Evolutionary conservation across 345 rosid species (phyloP), one percentile per base, ranked within the genome.

Genomic region (Syzygium jambos): DNA sequence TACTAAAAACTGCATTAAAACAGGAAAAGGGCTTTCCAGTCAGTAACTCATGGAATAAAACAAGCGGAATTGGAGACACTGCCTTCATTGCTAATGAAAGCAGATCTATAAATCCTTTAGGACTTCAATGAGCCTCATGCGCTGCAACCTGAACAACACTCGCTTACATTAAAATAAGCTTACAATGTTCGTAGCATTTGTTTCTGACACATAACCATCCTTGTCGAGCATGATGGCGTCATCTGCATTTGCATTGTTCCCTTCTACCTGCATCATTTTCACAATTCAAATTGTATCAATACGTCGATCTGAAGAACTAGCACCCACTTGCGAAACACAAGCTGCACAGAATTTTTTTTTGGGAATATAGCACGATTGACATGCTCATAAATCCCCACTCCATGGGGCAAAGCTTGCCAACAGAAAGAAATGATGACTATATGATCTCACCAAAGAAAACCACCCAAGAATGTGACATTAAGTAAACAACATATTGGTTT

Each of bases 211-310:
- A 91, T 90, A 97, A 89, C 98, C 98, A 89, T 95, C 96, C 90
- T 95, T 94, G 93, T 95, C 98, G 86, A 97, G 98, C 98, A 97
- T 97, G 90, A 97, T 95, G 5, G 98, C 98, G 59, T 96, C 98
- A 84, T 87, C 94, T 2, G 95, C 95, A 55, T 88, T 89, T 17
- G 92, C 95, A 89, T 97, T 97, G 91, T 95, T 97, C 78, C 98
- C 96, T 93, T 97, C 98, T 85, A 95, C 87, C 99, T 96, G 92
- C 89, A 92, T 53, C 85, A 90, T 52, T 73, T 14, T 56, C 86
- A 84, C 55, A 85, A 84, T 55, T 55, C 55, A 84, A 84, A 51
- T 84, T 21, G 27, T 38, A 38, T 38, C 27, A 38, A 38, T 43
- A 38, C 5, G 7, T 21, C 19, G 83, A 52, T 88, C 54, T 41